Conservation (phyloP, 352 stramenopile species). For the Phytopythium vexans region DNA sequence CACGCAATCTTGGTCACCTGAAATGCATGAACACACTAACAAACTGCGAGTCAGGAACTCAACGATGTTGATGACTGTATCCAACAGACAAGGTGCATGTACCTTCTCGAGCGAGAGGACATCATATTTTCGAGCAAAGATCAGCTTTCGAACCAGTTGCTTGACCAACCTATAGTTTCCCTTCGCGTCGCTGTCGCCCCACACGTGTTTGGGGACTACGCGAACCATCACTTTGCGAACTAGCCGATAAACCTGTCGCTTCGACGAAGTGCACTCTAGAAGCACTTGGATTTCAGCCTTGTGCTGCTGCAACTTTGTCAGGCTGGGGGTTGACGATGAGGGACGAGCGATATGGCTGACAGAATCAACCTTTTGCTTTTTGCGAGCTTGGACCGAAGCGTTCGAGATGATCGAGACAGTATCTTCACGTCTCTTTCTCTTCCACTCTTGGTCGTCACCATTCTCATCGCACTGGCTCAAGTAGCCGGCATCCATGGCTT, state of each 20-base stretch:
- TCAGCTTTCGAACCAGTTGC: conserved; percentile 33
- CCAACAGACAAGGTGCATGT: neutral
- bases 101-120: conserved; percentile 55
- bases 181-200: conserved; percentile 22
- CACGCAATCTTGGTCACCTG: conserved; percentile 39
- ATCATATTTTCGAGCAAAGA: conserved; percentile 59
- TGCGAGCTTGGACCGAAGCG: conserved; percentile 14
- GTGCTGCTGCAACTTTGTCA: conserved; percentile 48
- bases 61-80: neutral
- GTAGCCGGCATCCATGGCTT: conserved; percentile 49
- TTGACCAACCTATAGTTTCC: conserved; percentile 64
- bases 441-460: conserved; percentile 18
- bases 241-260: conserved; percentile 43
- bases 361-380: conserved; percentile 9
- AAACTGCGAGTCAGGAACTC: neutral
- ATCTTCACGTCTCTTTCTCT: conserved; percentile 46
- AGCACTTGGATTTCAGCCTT: conserved; percentile 44
- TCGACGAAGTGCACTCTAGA: conserved; percentile 35
- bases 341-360: no score
- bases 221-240: conserved; percentile 45
- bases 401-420: conserved; percentile 46
- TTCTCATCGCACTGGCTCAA: conserved; percentile 44
- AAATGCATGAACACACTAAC: conserved; percentile 30
- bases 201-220: conserved; percentile 60
- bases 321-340: neutral